Evolutionary conservation across 345 rosid genomes (phyloP), one percentile per base, ranked within the genome.

Genomic region (Ceriops decandra): DNA sequence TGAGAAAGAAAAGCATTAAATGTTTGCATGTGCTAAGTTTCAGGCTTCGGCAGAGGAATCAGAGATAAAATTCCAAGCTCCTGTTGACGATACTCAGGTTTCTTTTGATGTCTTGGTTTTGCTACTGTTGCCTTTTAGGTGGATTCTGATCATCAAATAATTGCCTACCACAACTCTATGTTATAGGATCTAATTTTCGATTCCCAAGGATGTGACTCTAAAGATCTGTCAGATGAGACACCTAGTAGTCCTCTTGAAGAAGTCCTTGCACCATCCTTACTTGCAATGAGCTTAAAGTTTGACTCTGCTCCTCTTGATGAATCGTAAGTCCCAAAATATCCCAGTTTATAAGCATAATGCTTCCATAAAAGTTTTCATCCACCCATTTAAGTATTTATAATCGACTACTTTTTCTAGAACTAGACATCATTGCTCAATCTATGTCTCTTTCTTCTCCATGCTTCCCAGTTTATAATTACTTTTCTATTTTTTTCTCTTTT

Each of bases 281-380:
- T 80, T 70, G 83, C 90, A 63, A 80, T 77, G 90, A 90, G 87
- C 76, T 83, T 91, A 71, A 89, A 88, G 82, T 75, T 83, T 54
- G 91, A 83, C 78, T 80, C 88, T 68, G 82, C 78, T 62, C 82
- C 84, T 73, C 78, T 73, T 49, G 83, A 82, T 72, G 89, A 83
- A 49, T 69, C 35, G 95, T 85, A 75, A 77, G 82, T 73, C 47
- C 51, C 53, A 22, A 42, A 15, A 7, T 49, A 32, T 24, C 33
- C 59, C 49, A 26, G 36, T 51, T 30, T 57, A 19, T 27, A 5
- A 8, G 17, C n/a, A 10, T 38, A 38, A 38, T 38, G 46, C 46
- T 38, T 38, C 46, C 13, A 38, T 38, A 38, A 10, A 38, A 11
- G 15, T 38, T 38, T 38, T 38, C 16, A 10, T 38, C 15, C 4